Percentiles rank a stretch among this genome's conserved stretches.
Evolutionary conservation across 768 basidiomycete genomes (phyloP).

Genomic region (Piloderma croceum): DNA sequence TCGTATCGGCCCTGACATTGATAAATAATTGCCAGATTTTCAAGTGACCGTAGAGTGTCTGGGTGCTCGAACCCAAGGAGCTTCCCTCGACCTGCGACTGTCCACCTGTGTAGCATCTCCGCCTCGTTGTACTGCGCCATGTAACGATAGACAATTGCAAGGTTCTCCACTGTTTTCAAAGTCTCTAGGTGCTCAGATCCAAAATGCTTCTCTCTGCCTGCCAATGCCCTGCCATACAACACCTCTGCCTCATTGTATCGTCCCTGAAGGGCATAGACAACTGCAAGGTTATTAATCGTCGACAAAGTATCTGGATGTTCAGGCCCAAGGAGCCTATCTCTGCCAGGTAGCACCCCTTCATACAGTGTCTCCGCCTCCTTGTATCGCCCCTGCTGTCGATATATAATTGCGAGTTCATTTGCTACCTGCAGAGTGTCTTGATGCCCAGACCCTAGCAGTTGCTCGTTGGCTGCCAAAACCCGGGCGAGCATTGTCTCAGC

Average conservation of each 20-base stretch:
- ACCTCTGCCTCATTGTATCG: neutral
- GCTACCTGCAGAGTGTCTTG: neutral
- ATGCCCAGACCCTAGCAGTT: no score
- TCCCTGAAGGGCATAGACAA: neutral
- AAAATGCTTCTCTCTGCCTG: neutral
- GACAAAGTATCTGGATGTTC: neutral
- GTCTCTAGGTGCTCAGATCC: neutral
- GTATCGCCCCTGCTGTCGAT: neutral
- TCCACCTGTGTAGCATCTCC: neutral
- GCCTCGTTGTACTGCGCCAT: neutral
- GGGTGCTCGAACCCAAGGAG: neutral
- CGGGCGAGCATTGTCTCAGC: no score
- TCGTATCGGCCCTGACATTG: neutral
- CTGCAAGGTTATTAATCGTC: neutral
- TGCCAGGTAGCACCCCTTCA: neutral
- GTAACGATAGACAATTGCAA: neutral
- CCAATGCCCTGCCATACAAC: neutral
- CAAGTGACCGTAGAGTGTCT: neutral
- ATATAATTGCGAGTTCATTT: neutral
- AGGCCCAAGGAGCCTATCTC: neutral
- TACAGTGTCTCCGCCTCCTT: neutral
- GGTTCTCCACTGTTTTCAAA: neutral
- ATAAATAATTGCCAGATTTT: neutral
- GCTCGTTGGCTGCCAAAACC: no score
- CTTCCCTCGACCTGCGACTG: neutral